These are phyloP conservation scores for Paramecium caudatum DNA, from an alignment of 73 alveolate species.

Conservation along the genomic window DNA sequence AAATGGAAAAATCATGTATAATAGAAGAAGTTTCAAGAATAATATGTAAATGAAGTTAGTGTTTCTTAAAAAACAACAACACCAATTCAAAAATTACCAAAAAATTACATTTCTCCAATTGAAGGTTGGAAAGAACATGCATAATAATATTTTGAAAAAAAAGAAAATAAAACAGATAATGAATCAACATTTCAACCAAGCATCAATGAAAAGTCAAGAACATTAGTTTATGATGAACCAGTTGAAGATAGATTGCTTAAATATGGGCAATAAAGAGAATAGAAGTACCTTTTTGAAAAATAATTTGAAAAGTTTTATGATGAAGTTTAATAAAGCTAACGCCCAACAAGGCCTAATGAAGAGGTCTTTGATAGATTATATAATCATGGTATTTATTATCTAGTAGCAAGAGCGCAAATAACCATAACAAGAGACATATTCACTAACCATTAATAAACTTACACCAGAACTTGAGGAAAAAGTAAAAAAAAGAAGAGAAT, in stretches of 20 bases:
- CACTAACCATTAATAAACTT: conserved; percentile 1
- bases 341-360: conserved; percentile 57
- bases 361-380: conserved; percentile 65
- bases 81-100: not conserved
- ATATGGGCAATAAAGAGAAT: conserved; percentile 37
- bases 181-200: conserved; percentile 4
- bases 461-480: conserved; percentile 16
- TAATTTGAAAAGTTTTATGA: conserved; percentile 57
- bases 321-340: not conserved
- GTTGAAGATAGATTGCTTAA: conserved; percentile 62
- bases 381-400: conserved; percentile 57
- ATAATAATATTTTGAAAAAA: conserved; percentile 2
- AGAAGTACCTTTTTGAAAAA: conserved; percentile 26
- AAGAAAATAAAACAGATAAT: conserved; percentile 4
- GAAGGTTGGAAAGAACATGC: conserved; percentile 69
- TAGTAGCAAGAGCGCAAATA: conserved; percentile 10
- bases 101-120: conserved; percentile 14
- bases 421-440: conserved; percentile 3
- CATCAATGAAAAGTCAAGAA: conserved; percentile 30
- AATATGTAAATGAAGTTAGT: conserved; percentile 2
- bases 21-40: conserved; percentile 1
- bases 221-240: conserved; percentile 29
- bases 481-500: conserved; percentile 45
- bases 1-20: conserved; percentile 42
- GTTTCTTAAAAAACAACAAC: not conserved